Base-by-base conservation (phyloP, 805 yeast genomes). In the Ogataea ramenticola region DNA sequence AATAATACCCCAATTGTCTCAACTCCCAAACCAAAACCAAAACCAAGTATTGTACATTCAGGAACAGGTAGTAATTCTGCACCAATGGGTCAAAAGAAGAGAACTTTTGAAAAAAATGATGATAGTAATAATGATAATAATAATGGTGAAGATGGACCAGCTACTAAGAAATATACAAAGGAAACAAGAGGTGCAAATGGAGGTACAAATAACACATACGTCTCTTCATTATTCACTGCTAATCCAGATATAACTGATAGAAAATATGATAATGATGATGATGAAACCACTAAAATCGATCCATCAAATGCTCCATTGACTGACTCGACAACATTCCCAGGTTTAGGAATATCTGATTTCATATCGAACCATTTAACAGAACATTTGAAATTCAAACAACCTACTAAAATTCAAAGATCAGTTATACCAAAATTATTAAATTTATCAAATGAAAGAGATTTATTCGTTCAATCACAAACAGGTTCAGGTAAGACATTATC, bases 401-500 rank as follows among this genome's bases (percentile, higher is more conserved):
- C 99, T 2, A 95, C 99, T 0, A 79, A 78, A 52, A 87, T 93
- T 51, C 99, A 93, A 64, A 74, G 87, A 50, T 66, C 83, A 6
- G 93, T 85, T 0, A 68, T 89, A 10, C 96, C 98, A 19, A 68
- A 70, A 42, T 60, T 80, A 26, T 52, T 76, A 7, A 58, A 67
- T 1, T 51, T 71, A 36, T 36, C 40, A 33, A 41, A 40, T 20
- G 66, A 72, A 19, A 64, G 69, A 29, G 99, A 93, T 63, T 66
- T 89, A 44, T 85, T 93, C 52, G 85, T 93, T 39, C 95, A 89
- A 58, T 96, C 99, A 0, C 97, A 95, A 64, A 93, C 99, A 0
- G 99, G 99, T 43, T 90, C 98, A 0, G 99, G 99, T 63, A 93
- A 93, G 63, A 93, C 99, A 0, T 65, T 93, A 44, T 82, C 98